Percentiles rank a stretch among this genome's conserved stretches.
Conservation (phyloP, 2,329 filamentous ascomycete genomes). For the Apiospora phragmitis region DNA sequence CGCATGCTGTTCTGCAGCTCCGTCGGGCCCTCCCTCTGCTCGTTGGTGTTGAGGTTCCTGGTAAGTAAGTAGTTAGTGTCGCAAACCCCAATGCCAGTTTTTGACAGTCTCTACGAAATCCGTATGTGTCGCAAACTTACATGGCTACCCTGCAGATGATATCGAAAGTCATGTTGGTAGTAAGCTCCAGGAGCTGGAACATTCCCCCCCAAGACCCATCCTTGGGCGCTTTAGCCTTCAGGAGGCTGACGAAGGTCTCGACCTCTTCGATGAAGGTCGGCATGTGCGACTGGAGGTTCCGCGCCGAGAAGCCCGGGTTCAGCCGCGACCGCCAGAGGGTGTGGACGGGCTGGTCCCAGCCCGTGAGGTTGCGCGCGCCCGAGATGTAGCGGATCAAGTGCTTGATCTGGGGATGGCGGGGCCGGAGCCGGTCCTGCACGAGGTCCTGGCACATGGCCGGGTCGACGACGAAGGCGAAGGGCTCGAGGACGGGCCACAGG, state of each 20-base stretch:
- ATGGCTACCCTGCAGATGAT: conserved; percentile 25
- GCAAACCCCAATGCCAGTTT: not conserved
- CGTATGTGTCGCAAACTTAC: conserved; percentile 15
- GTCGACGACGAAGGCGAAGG: conserved; percentile 33
- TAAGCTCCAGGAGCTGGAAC: conserved; percentile 23
- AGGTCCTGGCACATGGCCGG: conserved; percentile 35
- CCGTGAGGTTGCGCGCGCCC: conserved; percentile 31
- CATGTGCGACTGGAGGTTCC: conserved; percentile 32
- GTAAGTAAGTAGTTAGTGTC: not conserved
- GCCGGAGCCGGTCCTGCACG: conserved; percentile 30
- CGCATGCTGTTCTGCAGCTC: conserved; percentile 5
- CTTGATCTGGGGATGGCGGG: conserved; percentile 27
- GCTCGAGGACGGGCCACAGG: conserved; percentile 32
- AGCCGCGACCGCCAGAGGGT: conserved; percentile 32
- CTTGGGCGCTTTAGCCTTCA: conserved; percentile 15
- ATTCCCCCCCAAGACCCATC: conserved; percentile 19
- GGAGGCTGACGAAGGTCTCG: conserved; percentile 19
- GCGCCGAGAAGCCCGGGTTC: conserved; percentile 35
- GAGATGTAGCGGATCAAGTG: conserved; percentile 26
- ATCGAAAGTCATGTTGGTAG: conserved; percentile 22
- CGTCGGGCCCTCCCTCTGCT: conserved; percentile 13
- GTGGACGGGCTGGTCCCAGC: conserved; percentile 36
- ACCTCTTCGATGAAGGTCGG: conserved; percentile 29
- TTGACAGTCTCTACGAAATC: not conserved
- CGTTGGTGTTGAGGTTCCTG: conserved; percentile 13